Evolutionary conservation across 768 basidiomycete genomes (phyloP), one percentile per base, ranked within the genome.

Genomic region (Coprinopsis marcescibilis): DNA sequence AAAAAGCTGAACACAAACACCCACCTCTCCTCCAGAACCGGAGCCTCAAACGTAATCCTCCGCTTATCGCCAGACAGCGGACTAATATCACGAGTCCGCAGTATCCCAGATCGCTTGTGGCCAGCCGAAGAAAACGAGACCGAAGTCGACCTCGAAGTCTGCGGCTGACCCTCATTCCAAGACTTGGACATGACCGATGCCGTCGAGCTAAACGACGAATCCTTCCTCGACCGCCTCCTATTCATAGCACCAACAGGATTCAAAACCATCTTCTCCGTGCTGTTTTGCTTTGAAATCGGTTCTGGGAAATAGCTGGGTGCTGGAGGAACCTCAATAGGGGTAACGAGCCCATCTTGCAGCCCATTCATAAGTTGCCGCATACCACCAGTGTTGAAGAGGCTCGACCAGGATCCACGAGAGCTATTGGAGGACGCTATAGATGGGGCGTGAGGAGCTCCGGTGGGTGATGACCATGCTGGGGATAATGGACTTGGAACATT

Each of bases 391-490:
- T 80, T 83, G 59, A 88, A 85, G 10, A 90, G 57, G 55, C 80
- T 89, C 0, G 86, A 84, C 89, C 89, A 90, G 0, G 89, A 88
- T 7, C 80, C 85, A 35, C 80, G 73, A 2, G 88, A 88, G 2
- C 85, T 80, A 37, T 65, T 75, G 0, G 82, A 81, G 0, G 78
- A 67, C 36, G 73, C 65, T 32, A 77, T 55, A 0, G 74, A 69
- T 0, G 73, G 62, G 2, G 72, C 59, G 3, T 66, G 61, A 2
- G 67, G 60, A 8, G 61, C 67, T 15, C 63, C 60, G 10, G 70
- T 55, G 1, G 71, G 72, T 1, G 79, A 74, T 0, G 74, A 63
- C 78, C 78, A 79, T 0, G 62, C 63, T 15, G 80, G 75, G 0
- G 80, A 77, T 23, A 68, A 53, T 4, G 77, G 65, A 27, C 60